Evolutionary conservation across 768 basidiomycete genomes (phyloP).

Genomic region (Suillus hirtellus): DNA sequence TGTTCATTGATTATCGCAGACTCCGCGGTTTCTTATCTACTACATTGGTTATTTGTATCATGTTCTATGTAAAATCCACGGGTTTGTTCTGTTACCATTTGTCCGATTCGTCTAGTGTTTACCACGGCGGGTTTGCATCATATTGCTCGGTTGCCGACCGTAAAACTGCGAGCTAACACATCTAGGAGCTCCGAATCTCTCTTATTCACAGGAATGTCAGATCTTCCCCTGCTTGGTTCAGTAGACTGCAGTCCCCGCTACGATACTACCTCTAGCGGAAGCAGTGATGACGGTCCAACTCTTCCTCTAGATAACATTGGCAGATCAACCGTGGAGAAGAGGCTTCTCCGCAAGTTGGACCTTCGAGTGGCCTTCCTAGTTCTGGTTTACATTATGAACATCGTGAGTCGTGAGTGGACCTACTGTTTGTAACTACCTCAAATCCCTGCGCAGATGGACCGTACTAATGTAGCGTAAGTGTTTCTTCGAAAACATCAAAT

Average conservation of each 20-base stretch:
- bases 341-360: constrained; percentile 46
- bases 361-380: constrained; percentile 45
- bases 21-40: too few relatives aligned
- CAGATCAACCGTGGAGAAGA: constrained; percentile 43
- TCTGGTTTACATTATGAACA: constrained; percentile 48
- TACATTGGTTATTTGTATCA: too few relatives aligned
- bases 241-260: neutral
- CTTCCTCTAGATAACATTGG: constrained; percentile 10
- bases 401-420: constrained; percentile 29
- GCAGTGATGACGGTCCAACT: neutral
- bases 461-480: constrained; percentile 62
- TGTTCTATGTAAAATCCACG: too few relatives aligned
- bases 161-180: neutral
- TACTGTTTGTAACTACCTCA: constrained; percentile 1
- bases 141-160: neutral
- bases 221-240: neutral
- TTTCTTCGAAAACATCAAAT: neutral
- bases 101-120: too few relatives aligned
- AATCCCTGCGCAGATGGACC: constrained; percentile 49
- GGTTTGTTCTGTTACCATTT: too few relatives aligned
- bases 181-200: neutral
- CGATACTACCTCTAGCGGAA: neutral
- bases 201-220: neutral
- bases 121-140: too few relatives aligned
- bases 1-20: too few relatives aligned